phyloP scores from a whole-genome alignment of 2,329 filamentous ascomycete genomes.

The Cladophialophora carrionii region DNA sequence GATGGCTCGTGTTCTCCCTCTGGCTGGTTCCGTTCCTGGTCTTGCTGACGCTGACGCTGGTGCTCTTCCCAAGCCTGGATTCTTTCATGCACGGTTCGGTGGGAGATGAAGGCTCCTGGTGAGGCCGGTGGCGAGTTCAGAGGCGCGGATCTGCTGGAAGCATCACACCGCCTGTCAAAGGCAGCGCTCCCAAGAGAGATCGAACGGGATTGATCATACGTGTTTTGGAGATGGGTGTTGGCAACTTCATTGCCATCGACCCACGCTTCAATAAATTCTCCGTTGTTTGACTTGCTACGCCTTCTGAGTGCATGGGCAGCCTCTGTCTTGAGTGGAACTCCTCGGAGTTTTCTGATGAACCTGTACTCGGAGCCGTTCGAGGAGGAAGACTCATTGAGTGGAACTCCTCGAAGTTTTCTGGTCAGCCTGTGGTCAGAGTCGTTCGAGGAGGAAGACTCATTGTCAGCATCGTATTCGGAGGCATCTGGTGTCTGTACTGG shows the following conservation, averaged over 20 bases:
- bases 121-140: not conserved
- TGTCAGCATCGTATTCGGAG: not conserved
- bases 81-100: not conserved
- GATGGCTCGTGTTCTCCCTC: not conserved
- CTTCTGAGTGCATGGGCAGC: not conserved
- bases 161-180: not conserved
- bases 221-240: not conserved
- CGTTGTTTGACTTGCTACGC: not conserved
- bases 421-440: not conserved
- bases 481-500: not conserved
- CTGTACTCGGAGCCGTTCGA: not conserved
- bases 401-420: not conserved
- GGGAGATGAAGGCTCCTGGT: not conserved
- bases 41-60: not conserved
- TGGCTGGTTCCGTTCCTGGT: not conserved
- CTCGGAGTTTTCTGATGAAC: not conserved
- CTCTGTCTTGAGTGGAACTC: not conserved
- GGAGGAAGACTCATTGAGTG: not conserved
- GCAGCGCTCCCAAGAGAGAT: not conserved
- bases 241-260: not conserved
- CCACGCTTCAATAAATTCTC: not conserved
- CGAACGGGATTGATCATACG: not conserved
- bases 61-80: not conserved
- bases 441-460: not conserved
- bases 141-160: not conserved